Conservation (phyloP, 2,329 filamentous ascomycete species). For the Dothideomycetes sp. region DNA sequence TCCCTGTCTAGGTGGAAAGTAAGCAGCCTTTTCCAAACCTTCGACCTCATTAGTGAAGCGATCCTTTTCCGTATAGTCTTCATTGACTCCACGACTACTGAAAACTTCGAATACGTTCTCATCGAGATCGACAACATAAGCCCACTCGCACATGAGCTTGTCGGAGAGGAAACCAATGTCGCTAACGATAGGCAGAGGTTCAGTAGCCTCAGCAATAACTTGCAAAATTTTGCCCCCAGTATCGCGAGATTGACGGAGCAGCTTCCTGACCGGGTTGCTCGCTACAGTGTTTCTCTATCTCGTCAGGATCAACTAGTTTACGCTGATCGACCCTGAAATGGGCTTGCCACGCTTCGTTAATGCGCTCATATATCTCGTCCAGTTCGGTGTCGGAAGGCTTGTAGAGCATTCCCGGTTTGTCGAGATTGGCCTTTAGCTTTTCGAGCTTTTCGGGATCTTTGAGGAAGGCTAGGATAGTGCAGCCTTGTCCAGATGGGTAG, state of each 20-base stretch:
- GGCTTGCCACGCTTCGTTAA: neutral
- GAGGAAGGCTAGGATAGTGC: slow-evolving; percentile 20
- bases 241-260: slow-evolving; percentile 9
- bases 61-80: neutral
- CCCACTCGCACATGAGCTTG: slow-evolving; percentile 21
- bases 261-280: too few relatives aligned
- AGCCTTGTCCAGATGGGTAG: slow-evolving; percentile 21
- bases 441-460: slow-evolving; percentile 17
- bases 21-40: too few relatives aligned
- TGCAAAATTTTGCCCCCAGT: neutral
- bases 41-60: too few relatives aligned
- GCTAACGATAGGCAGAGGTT: slow-evolving; percentile 7
- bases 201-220: neutral
- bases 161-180: slow-evolving; percentile 19
- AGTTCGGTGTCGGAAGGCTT: slow-evolving; percentile 12
- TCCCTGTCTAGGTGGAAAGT: too few relatives aligned
- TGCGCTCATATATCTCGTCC: slow-evolving; percentile 6
- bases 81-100: neutral
- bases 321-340: too few relatives aligned
- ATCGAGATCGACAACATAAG: slow-evolving; percentile 24
- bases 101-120: slow-evolving; percentile 14
- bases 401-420: slow-evolving; percentile 14
- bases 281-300: too few relatives aligned
- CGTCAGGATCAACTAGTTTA: too few relatives aligned
- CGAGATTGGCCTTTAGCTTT: slow-evolving; percentile 18